Evolutionary conservation across 805 yeast species (phyloP).

Genomic region (Cyberlindnera euphorbiiphila): DNA sequence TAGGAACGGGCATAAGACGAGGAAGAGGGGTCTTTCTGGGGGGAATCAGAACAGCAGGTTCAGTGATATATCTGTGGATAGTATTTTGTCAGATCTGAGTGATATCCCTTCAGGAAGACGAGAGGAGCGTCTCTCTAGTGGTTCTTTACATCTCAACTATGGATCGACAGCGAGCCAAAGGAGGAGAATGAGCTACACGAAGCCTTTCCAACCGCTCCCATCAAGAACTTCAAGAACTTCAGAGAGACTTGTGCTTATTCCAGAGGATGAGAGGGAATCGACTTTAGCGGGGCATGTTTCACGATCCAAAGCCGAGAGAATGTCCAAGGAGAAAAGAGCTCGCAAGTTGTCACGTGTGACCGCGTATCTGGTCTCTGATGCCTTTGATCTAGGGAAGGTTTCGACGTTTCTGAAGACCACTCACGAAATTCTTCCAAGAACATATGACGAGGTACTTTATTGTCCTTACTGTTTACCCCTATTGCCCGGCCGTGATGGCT

Average conservation of each 20-base stretch:
- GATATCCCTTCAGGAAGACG: conserved; percentile 78
- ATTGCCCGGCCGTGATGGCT: conserved; percentile 78
- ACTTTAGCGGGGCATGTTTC: conserved; percentile 8
- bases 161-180: conserved; percentile 10
- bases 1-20: conserved; percentile 14
- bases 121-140: conserved; percentile 40
- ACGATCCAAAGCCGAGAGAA: conserved; percentile 44
- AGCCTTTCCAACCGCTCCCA: conserved; percentile 53
- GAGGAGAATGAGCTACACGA: conserved; percentile 34
- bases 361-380: conserved; percentile 87
- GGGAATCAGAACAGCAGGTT: conserved; percentile 39
- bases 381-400: conserved; percentile 61
- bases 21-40: conserved; percentile 19
- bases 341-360: conserved; percentile 79
- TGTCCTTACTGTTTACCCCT: conserved; percentile 86
- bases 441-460: conserved; percentile 90
- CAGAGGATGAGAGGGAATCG: conserved; percentile 43
- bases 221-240: conserved; percentile 81
- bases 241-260: conserved; percentile 82
- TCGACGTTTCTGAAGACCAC: conserved; percentile 59
- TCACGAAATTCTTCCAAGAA: conserved; percentile 81
- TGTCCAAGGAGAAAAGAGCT: conserved; percentile 44
- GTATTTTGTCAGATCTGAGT: conserved; percentile 69
- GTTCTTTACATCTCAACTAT: conserved; percentile 25
- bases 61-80: conserved; percentile 78